Conservation (phyloP, 305 asterid species). For the Petunia hybrid region DNA sequence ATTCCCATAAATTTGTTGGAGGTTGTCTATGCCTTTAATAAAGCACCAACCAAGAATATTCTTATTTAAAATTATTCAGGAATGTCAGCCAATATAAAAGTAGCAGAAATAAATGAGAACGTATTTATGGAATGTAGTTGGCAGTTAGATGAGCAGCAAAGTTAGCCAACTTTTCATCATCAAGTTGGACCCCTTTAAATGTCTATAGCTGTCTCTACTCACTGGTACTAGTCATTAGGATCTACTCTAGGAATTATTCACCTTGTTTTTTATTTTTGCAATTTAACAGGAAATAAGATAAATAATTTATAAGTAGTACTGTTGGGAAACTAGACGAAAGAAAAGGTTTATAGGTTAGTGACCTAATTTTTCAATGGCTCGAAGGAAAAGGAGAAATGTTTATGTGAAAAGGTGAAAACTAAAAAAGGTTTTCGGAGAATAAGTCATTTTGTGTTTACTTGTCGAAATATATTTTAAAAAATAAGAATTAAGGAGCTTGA, state of each 20-base stretch:
- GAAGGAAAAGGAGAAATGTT: no score
- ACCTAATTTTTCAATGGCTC: neutral
- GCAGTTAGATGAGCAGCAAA: constrained; percentile 25
- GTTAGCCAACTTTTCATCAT: neutral
- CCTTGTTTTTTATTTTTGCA: neutral
- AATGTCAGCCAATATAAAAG: neutral
- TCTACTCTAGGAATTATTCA: neutral
- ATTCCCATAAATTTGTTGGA: neutral
- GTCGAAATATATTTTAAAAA: no score
- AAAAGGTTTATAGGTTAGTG: neutral
- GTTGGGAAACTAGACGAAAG: neutral
- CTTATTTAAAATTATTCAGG: neutral
- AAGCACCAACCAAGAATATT: neutral
- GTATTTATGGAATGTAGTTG: constrained; percentile 31
- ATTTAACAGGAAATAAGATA: neutral
- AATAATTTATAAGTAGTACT: neutral
- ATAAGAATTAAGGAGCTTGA: no score
- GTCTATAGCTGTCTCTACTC: constrained; percentile 29
- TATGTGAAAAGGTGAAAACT: no score
- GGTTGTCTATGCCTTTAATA: neutral
- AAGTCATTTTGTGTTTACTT: no score
- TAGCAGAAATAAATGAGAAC: neutral
- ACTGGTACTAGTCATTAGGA: neutral
- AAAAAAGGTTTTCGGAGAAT: no score
- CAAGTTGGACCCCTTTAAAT: constrained; percentile 1